Evolutionary conservation across 2,329 filamentous ascomycete genomes (phyloP), one percentile per base, ranked within the genome.

Genomic region (Clonostachys sp.): DNA sequence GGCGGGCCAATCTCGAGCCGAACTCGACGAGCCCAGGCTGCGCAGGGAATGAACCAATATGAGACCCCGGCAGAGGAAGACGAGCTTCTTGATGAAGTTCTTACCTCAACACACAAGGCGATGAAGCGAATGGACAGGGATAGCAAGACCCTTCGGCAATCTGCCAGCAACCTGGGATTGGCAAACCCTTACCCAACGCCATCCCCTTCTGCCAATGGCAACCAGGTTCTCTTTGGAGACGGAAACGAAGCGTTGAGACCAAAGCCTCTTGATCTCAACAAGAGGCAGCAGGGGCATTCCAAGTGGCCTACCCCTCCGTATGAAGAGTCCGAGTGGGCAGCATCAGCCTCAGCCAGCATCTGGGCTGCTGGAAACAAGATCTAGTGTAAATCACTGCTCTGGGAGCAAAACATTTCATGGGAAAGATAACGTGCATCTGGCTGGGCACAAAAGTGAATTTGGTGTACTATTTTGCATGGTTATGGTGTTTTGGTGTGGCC

Each of bases 301-400:
- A 94, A 96, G 69, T 96, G 91, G 87, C 92, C 91, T 4, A 97
- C 94, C 14, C 94, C 94, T 18, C 92, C 94, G 5, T 96, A 96
- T 57, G 91, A 96, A 60, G 91, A 95, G 58, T 84, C 85, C 53
- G 91, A 96, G 63, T 97, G 91, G 92, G 90, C 87, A 16, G 83
- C 87, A 9, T 86, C 88, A 40, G 87, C 89, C 33, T 83, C 90
- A 12, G 87, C 89, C 6, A 91, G 87, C 67, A 91, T 91, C 55
- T 87, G 88, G 73, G 85, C 86, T 46, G 82, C 84, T 34, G 81
- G 86, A 53, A 84, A 77, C 63, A 75, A 79, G 55, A 79, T 84
- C 58, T 85, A 69, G 66, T 30, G 45, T 34, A 47, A 45, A 24
- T 24, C 12, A 42, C 12, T 12, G 17, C 12, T 17, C 12, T 42